These are phyloP conservation scores for Euclidium syriacum DNA, from an alignment of 345 rosid species.

Conservation along the genomic window DNA sequence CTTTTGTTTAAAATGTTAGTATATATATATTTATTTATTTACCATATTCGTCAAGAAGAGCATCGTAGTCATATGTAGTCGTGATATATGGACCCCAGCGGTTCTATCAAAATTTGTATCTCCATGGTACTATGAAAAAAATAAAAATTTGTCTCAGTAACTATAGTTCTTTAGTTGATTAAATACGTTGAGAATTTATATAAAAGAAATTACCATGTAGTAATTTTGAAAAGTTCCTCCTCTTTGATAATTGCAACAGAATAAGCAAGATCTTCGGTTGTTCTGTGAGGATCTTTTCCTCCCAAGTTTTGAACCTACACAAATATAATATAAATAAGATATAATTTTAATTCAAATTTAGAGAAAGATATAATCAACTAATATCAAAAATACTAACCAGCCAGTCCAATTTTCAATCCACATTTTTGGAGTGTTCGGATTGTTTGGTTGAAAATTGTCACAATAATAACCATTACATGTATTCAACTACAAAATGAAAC, in stretches of 20 bases:
- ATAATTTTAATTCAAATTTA: background rate
- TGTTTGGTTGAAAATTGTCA: conserved; percentile 35
- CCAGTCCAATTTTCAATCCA: conserved; percentile 76
- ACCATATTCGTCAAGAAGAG: conserved; percentile 60
- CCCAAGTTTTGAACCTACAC: conserved; percentile 52
- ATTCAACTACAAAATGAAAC: conserved; percentile 30
- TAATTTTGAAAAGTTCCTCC: conserved; percentile 60
- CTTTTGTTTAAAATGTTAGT: background rate
- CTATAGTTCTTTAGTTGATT: too few relatives aligned
- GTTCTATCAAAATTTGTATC: conserved; percentile 64
- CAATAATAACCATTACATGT: conserved; percentile 58
- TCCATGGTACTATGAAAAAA: conserved; percentile 62
- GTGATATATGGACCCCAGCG: conserved; percentile 65
- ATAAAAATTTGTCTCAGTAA: too few relatives aligned
- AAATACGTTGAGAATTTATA: too few relatives aligned
- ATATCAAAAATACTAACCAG: conserved; percentile 33
- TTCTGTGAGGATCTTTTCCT: conserved; percentile 40
- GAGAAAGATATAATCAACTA: background rate
- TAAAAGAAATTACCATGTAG: conserved; percentile 47
- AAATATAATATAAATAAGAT: background rate
- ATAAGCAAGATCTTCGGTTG: conserved; percentile 56
- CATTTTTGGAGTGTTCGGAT: conserved; percentile 45
- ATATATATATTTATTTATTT: background rate
- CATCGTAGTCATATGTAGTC: conserved; percentile 56
- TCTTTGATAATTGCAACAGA: conserved; percentile 45